A percentile compares a stretch with the other conserved stretches of the same genome.
phyloP scores from a whole-genome alignment of 768 basidiomycete genomes.

The Suillus lakei region DNA sequence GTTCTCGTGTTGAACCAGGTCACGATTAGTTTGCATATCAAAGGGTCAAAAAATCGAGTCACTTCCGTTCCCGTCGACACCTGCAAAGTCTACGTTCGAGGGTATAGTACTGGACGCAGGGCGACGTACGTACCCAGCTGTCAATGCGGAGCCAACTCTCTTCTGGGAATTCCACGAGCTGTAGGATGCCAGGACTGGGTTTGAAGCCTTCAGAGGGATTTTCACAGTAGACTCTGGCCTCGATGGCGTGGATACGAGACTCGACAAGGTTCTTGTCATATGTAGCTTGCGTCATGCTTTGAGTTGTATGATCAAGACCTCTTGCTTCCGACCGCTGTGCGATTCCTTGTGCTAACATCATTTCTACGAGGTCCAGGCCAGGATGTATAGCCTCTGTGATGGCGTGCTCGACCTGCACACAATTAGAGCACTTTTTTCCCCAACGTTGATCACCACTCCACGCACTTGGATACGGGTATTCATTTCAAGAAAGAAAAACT shows the following conservation, averaged over 20 bases:
- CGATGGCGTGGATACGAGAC: constrained; percentile 47
- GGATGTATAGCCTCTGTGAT: constrained; percentile 62
- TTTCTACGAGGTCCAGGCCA: constrained; percentile 62
- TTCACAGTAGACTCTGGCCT: constrained; percentile 66
- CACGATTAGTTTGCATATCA: constrained; percentile 65
- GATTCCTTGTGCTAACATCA: constrained; percentile 67
- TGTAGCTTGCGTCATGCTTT: constrained; percentile 42
- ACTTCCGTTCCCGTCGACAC: constrained; percentile 54
- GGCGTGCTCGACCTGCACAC: constrained; percentile 63
- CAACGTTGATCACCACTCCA: background rate
- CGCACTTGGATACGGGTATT: constrained; percentile 66
- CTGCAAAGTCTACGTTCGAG: constrained; percentile 26
- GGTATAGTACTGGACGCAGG: constrained; percentile 8
- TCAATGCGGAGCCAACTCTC: constrained; percentile 65
- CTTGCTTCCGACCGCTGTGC: constrained; percentile 32
- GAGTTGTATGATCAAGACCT: constrained; percentile 21
- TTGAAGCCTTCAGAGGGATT: constrained; percentile 60
- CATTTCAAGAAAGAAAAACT: constrained; percentile 75
- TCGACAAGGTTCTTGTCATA: constrained; percentile 35
- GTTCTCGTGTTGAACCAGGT: constrained; percentile 48
- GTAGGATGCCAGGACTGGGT: constrained; percentile 67
- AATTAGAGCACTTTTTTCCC: constrained; percentile 1
- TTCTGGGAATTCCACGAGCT: constrained; percentile 48
- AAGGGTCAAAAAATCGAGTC: constrained; percentile 60
- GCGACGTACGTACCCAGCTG: constrained; percentile 48